Percentiles rank a stretch among this genome's conserved stretches.
Conservation (phyloP, 116 monocot species). For the Dioscorea cayenensis region DNA sequence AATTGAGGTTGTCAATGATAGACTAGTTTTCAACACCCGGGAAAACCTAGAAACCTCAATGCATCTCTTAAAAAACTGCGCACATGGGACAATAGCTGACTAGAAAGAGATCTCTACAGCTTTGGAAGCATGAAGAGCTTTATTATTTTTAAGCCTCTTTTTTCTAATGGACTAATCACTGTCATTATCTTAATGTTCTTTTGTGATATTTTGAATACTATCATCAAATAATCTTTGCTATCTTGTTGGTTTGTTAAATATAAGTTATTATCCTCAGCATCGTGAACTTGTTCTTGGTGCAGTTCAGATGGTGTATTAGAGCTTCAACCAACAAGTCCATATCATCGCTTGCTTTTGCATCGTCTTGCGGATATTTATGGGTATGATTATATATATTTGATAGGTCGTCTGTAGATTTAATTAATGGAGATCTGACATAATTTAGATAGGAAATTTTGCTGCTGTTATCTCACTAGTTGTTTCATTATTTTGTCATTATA, state of each 20-base stretch:
- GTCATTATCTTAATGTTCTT: too few relatives aligned
- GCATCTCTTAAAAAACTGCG: too few relatives aligned
- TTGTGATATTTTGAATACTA: too few relatives aligned
- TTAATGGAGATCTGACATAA: background rate
- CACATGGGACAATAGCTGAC: too few relatives aligned
- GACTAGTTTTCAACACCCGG: too few relatives aligned
- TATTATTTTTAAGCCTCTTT: too few relatives aligned
- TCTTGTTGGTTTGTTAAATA: background rate
- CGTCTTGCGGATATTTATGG: conserved; percentile 94
- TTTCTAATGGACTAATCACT: too few relatives aligned
- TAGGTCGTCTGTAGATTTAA: background rate
- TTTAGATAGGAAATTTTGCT: background rate
- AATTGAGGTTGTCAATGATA: too few relatives aligned
- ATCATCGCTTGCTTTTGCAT: conserved; percentile 81
- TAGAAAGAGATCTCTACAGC: too few relatives aligned
- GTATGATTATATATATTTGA: conserved; percentile 20
- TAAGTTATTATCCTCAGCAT: background rate
- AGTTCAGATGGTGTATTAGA: conserved; percentile 60
- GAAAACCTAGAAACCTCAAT: too few relatives aligned
- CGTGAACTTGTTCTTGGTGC: conserved; percentile 6
- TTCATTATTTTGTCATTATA: background rate
- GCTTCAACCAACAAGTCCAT: conserved; percentile 75
- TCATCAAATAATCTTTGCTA: background rate
- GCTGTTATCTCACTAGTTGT: background rate
- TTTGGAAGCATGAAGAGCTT: too few relatives aligned